Percentiles rank a stretch among this genome's conserved stretches.
phyloP scores from a whole-genome alignment of 2,329 filamentous ascomycete species.

The Arachnomyces sp. region DNA sequence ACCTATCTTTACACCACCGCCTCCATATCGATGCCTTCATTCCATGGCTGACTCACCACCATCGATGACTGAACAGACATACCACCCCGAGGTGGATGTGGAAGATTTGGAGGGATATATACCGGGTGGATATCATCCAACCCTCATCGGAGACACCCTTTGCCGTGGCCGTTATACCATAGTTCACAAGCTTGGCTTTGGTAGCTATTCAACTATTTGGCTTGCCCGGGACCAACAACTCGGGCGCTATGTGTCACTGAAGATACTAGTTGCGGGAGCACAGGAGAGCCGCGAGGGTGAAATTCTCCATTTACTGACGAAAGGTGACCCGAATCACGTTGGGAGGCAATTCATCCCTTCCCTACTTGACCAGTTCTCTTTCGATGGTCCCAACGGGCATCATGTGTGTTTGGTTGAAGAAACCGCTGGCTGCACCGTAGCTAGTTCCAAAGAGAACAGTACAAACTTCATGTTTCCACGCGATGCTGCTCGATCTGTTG shows the following conservation, averaged over 20 bases:
- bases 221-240: constrained; percentile 10
- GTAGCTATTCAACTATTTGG: constrained; percentile 14
- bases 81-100: constrained; percentile 11
- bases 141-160: constrained; percentile 22
- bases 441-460: constrained; percentile 12
- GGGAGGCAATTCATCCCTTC: constrained; percentile 7
- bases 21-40: constrained; percentile 1
- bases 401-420: constrained; percentile 12
- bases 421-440: constrained; percentile 11
- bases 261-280: constrained; percentile 13
- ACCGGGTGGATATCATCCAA: constrained; percentile 27
- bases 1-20: constrained; percentile 2
- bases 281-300: constrained; percentile 5
- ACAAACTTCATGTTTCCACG: constrained; percentile 15
- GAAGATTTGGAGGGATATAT: constrained; percentile 14
- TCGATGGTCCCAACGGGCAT: constrained; percentile 12
- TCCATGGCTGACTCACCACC: constrained; percentile 5
- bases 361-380: constrained; percentile 10
- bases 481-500: constrained; percentile 15
- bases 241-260: constrained; percentile 16
- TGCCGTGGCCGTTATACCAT: constrained; percentile 14
- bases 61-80: constrained; percentile 5
- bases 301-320: constrained; percentile 8
- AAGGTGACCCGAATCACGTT: background rate
- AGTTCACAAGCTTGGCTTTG: constrained; percentile 15